Conservation (phyloP, 1,139 yeast species). For the Eremothecium sinecaudum region DNA sequence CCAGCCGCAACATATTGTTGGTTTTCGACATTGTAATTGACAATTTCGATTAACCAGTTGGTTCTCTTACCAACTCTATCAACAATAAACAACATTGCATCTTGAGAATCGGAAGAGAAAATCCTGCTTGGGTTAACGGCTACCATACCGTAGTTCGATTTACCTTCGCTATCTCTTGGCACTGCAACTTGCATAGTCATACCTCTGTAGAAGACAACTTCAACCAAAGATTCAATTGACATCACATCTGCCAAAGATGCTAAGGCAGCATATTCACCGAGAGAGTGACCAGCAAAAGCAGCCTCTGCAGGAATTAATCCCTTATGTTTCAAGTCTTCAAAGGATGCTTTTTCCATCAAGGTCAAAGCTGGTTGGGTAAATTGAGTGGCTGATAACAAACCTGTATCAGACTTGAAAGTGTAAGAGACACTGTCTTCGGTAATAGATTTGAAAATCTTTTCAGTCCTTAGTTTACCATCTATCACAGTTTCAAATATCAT, state of each 20-base stretch:
- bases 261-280: slow-evolving; percentile 97
- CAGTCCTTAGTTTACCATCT: slow-evolving; percentile 76
- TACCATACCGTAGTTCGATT: slow-evolving; percentile 98
- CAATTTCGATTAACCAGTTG: slow-evolving; percentile 93
- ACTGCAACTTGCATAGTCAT: slow-evolving; percentile 99
- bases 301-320: slow-evolving; percentile 92
- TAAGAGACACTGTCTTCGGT: slow-evolving; percentile 69
- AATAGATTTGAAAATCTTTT: slow-evolving; percentile 90
- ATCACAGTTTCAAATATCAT: slow-evolving; percentile 97
- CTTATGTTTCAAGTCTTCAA: slow-evolving; percentile 92
- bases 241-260: slow-evolving; percentile 96
- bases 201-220: slow-evolving; percentile 98
- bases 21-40: slow-evolving; percentile 95
- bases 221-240: slow-evolving; percentile 97
- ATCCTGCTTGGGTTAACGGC: slow-evolving; percentile 97
- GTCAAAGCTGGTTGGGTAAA: slow-evolving; percentile 99
- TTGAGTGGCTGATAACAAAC: slow-evolving; percentile 94
- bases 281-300: slow-evolving; percentile 97
- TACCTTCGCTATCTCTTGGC: slow-evolving; percentile 88
- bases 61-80: slow-evolving; percentile 77
- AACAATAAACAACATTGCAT: slow-evolving; percentile 90
- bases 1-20: slow-evolving; percentile 98
- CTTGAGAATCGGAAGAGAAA: slow-evolving; percentile 77
- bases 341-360: slow-evolving; percentile 97
- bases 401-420: slow-evolving; percentile 89